These are phyloP conservation scores for Xylariomycetidae sp. DNA, from an alignment of 2,329 filamentous ascomycete genomes.

Conservation along the genomic window DNA sequence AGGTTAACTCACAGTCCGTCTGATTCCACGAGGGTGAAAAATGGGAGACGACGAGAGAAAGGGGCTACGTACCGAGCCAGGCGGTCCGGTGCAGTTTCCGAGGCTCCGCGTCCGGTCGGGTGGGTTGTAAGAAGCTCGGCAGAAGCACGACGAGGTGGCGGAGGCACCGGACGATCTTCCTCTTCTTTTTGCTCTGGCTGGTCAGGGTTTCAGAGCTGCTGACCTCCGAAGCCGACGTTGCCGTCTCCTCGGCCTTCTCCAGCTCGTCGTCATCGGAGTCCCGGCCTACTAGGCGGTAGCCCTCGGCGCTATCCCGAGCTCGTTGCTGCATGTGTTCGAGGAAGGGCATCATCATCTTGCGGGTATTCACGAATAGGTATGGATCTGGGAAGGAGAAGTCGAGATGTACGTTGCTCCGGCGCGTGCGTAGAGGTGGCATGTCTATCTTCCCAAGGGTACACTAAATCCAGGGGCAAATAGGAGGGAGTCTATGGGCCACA, in stretches of 20 bases:
- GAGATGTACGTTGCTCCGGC: too few species aligned
- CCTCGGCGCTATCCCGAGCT: neutral
- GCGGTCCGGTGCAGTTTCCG: constrained; percentile 17
- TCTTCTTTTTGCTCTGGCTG: neutral
- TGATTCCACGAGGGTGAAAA: too few species aligned
- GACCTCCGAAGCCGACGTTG: neutral
- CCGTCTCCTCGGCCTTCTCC: constrained; percentile 8
- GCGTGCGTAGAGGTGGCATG: too few species aligned
- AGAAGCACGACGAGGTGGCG: constrained; percentile 10
- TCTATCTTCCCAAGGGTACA: too few species aligned
- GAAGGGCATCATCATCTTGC: constrained; percentile 2
- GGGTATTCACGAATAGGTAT: too few species aligned
- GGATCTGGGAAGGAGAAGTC: too few species aligned
- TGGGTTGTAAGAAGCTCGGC: constrained; percentile 14
- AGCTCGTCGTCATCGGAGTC: constrained; percentile 1
- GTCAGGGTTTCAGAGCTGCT: neutral
- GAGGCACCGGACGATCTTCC: neutral
- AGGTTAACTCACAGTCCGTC: too few species aligned
- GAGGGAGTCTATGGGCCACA: too few species aligned
- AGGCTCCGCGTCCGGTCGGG: neutral
- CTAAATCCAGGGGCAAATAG: too few species aligned
- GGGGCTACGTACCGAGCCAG: constrained; percentile 23
- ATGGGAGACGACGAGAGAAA: neutral
- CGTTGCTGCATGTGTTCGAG: constrained; percentile 1
- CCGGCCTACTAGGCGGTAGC: constrained; percentile 8